These are phyloP conservation scores for Penicillium simplicissimum DNA, from an alignment of 495 filamentous ascomycete genomes.

Conservation along the genomic window DNA sequence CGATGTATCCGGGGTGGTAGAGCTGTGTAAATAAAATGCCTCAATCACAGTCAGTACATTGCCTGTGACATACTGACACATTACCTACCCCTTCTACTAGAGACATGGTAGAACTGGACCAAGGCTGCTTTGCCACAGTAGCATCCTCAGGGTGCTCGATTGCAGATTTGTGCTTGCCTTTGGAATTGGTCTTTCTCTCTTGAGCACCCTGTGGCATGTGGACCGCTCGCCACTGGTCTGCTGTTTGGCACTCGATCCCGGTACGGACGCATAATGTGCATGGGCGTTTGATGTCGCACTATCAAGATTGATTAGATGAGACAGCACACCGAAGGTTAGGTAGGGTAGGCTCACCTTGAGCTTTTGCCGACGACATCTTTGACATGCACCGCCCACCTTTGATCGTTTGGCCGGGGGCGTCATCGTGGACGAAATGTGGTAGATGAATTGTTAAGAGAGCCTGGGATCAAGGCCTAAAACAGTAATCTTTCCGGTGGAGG, in stretches of 20 bases:
- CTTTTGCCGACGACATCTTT: slow-evolving; percentile 16
- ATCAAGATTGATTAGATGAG: not conserved
- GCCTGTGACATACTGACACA: not conserved
- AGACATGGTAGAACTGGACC: slow-evolving; percentile 35
- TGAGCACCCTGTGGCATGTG: not conserved
- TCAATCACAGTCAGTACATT: not conserved
- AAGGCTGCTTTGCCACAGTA: not conserved
- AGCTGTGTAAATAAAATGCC: slow-evolving; percentile 31
- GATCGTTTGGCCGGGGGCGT: slow-evolving; percentile 5
- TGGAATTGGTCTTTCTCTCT: not conserved
- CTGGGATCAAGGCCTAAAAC: not conserved
- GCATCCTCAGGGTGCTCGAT: not conserved
- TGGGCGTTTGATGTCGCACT: slow-evolving; percentile 22
- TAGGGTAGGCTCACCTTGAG: slow-evolving; percentile 7
- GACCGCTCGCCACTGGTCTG: slow-evolving; percentile 5
- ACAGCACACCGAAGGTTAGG: no score
- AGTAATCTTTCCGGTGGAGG: slow-evolving; percentile 1
- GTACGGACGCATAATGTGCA: slow-evolving; percentile 16
- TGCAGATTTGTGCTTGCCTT: not conserved
- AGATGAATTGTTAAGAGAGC: not conserved
- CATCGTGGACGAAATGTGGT: slow-evolving; percentile 3
- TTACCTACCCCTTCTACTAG: slow-evolving; percentile 27
- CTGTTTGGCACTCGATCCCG: slow-evolving; percentile 7
- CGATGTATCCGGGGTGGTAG: slow-evolving; percentile 13
- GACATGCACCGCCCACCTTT: slow-evolving; percentile 20